phyloP scores from a whole-genome alignment of 306 rosid species.

The Citrullus mucosospermus region DNA sequence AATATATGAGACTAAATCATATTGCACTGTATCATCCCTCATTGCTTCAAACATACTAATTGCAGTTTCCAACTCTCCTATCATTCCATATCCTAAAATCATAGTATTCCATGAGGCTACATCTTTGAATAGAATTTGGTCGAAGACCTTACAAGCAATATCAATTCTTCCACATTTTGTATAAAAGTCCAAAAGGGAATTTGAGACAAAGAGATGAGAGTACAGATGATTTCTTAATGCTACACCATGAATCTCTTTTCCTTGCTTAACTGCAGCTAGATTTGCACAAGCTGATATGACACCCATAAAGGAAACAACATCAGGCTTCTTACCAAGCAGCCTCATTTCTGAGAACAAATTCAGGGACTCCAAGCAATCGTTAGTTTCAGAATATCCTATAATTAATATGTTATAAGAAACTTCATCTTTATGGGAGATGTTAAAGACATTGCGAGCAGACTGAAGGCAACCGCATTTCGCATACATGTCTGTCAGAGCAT shows the following conservation, averaged over 20 bases:
- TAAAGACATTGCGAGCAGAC: slow-evolving; percentile 58
- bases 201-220: slow-evolving; percentile 51
- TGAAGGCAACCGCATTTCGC: slow-evolving; percentile 47
- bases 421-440: slow-evolving; percentile 45
- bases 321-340: slow-evolving; percentile 38
- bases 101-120: slow-evolving; percentile 91
- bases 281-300: slow-evolving; percentile 75
- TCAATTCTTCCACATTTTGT: slow-evolving; percentile 76
- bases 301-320: slow-evolving; percentile 66
- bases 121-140: slow-evolving; percentile 43
- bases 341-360: slow-evolving; percentile 63
- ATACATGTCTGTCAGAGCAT: slow-evolving; percentile 82
- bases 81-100: slow-evolving; percentile 87
- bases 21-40: slow-evolving; percentile 40
- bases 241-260: slow-evolving; percentile 72
- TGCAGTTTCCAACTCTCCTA: slow-evolving; percentile 63
- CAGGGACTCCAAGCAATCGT: slow-evolving; percentile 42
- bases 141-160: slow-evolving; percentile 53
- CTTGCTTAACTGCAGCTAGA: slow-evolving; percentile 55
- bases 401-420: slow-evolving; percentile 71
- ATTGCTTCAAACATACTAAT: slow-evolving; percentile 57
- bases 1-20: slow-evolving; percentile 68
- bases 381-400: slow-evolving; percentile 59
- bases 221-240: slow-evolving; percentile 33
- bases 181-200: slow-evolving; percentile 73